Conservation (phyloP, 1,284 basidiomycete species). For the Coniophora puteana region DNA sequence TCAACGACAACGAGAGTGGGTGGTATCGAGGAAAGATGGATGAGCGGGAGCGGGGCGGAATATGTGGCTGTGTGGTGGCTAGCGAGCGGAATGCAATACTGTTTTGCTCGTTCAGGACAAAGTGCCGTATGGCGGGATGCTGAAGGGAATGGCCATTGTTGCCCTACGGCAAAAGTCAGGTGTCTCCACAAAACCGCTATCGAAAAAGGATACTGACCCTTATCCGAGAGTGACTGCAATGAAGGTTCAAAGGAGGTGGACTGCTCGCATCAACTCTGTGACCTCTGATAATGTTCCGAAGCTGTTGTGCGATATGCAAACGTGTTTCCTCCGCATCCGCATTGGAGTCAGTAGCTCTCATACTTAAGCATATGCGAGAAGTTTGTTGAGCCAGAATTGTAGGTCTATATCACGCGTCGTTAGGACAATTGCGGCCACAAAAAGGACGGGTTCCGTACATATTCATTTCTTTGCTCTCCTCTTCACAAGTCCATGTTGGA, state of each 20-base stretch:
- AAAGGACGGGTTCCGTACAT: conserved; percentile 29
- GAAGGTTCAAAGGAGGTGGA: conserved; percentile 56
- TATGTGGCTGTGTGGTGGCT: conserved; percentile 52
- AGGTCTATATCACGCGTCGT: conserved; percentile 31
- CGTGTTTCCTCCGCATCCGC: conserved; percentile 36
- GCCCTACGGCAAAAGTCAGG: conserved; percentile 8
- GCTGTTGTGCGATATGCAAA: conserved; percentile 43
- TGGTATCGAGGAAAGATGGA: conserved; percentile 79
- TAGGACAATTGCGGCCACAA: conserved; percentile 38
- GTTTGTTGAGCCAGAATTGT: conserved; percentile 50
- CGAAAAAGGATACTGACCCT: conserved; percentile 1
- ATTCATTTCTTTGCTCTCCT: too few relatives aligned
- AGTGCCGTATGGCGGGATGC: conserved; percentile 33
- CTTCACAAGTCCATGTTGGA: conserved; percentile 61
- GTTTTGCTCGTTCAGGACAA: conserved; percentile 50
- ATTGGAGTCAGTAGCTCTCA: conserved; percentile 34
- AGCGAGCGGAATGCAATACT: conserved; percentile 36
- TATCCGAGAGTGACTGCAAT: conserved; percentile 50
- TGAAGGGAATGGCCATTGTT: conserved; percentile 22
- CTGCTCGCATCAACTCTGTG: conserved; percentile 33
- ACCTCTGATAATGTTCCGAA: conserved; percentile 55
- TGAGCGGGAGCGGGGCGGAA: conserved; percentile 49
- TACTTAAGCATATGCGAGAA: conserved; percentile 41
- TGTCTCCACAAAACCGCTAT: neutral
- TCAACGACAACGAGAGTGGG: conserved; percentile 66